Evolutionary conservation across 208 protist genomes (phyloP).

Genomic region (Trypanosomatidae sp.): DNA sequence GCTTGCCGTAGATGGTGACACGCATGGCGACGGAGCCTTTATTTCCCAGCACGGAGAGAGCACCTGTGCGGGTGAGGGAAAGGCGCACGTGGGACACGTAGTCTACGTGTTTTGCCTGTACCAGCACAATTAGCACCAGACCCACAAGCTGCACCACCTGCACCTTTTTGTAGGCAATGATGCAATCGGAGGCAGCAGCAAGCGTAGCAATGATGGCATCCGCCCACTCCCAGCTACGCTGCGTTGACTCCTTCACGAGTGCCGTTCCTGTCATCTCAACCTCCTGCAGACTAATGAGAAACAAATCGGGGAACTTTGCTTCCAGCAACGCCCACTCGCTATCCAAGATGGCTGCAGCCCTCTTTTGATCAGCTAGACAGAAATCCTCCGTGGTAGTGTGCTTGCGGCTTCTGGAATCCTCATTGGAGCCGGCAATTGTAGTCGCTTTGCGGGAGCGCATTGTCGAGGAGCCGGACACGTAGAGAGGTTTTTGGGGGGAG

Average conservation of each 20-base stretch:
- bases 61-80: slow-evolving; percentile 72
- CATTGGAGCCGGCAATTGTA: not conserved
- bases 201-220: slow-evolving; percentile 66
- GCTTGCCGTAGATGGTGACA: slow-evolving; percentile 85
- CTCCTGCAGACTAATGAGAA: slow-evolving; percentile 84
- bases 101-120: slow-evolving; percentile 46
- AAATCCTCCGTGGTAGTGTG: not conserved
- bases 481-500: slow-evolving; percentile 1
- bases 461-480: slow-evolving; percentile 5
- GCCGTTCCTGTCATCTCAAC: slow-evolving; percentile 82
- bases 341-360: slow-evolving; percentile 1
- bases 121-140: slow-evolving; percentile 71
- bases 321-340: slow-evolving; percentile 24
- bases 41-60: slow-evolving; percentile 84
- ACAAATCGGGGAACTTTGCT: slow-evolving; percentile 65
- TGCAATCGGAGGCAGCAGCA: slow-evolving; percentile 34
- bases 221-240: slow-evolving; percentile 54
- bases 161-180: slow-evolving; percentile 56
- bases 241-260: slow-evolving; percentile 71
- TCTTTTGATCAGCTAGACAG: not conserved
- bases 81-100: slow-evolving; percentile 75
- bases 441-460: slow-evolving; percentile 18
- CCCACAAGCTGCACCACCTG: slow-evolving; percentile 80
- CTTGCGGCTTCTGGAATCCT: not conserved
- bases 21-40: slow-evolving; percentile 89